A percentile compares a stretch with the other conserved stretches of the same genome.
Conservation (phyloP, 2,329 filamentous ascomycete species). For the Lasiodiplodia sp. region DNA sequence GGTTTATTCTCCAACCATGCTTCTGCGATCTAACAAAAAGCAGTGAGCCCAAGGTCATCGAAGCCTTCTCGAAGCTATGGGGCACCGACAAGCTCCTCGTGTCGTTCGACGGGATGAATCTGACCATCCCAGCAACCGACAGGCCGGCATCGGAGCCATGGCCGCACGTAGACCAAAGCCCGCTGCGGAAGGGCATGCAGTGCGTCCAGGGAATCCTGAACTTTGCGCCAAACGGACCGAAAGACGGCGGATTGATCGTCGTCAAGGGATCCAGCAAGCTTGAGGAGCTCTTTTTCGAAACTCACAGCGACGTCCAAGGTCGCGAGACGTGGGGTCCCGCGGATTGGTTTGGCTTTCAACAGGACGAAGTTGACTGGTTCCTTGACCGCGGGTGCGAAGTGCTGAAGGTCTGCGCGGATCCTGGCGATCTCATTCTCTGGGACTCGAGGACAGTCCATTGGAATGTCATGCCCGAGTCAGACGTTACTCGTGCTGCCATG, state of each 20-base stretch:
- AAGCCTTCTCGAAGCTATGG: constrained; percentile 54
- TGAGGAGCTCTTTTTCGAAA: constrained; percentile 53
- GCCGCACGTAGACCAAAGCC: constrained; percentile 56
- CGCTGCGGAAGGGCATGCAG: constrained; percentile 50
- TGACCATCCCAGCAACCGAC: constrained; percentile 52
- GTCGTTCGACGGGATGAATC: constrained; percentile 49
- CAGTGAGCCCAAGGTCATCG: constrained; percentile 49
- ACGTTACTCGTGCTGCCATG: constrained; percentile 34
- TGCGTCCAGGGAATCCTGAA: constrained; percentile 56
- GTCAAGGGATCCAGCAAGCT: constrained; percentile 54
- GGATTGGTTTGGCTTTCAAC: constrained; percentile 54
- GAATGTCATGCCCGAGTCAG: constrained; percentile 41
- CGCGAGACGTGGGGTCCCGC: constrained; percentile 38
- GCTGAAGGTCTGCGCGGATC: constrained; percentile 50
- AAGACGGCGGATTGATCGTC: constrained; percentile 57
- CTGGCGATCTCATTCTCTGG: constrained; percentile 56
- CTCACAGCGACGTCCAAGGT: constrained; percentile 34
- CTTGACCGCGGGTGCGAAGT: constrained; percentile 47
- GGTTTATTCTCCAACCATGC: too few relatives aligned
- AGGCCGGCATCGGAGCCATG: constrained; percentile 51
- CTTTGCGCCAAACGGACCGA: constrained; percentile 52
- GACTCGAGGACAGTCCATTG: constrained; percentile 58
- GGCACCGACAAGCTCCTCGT: constrained; percentile 41
- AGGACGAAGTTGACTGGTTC: constrained; percentile 55
- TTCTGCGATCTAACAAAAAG: constrained; percentile 26